Evolutionary conservation across 768 basidiomycete species (phyloP), one percentile per base, ranked within the genome.

Genomic region (Amanita inopinata): DNA sequence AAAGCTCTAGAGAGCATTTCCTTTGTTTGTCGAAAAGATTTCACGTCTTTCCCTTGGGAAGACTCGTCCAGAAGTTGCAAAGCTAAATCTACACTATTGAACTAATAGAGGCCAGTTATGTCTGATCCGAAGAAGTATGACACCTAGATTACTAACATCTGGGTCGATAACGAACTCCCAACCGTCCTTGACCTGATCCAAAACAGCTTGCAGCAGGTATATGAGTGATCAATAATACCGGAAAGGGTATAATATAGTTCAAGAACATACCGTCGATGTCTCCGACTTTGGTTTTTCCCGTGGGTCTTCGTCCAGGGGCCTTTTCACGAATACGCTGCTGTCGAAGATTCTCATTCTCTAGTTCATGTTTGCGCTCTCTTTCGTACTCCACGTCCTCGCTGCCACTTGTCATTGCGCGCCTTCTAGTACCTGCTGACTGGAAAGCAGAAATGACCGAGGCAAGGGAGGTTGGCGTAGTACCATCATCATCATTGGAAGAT

Each of bases 11-110:
- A 84, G 12, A 94, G 68, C 70, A 83, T 74, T 5, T 71, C 63
- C 60, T 89, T 91, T 3, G 86, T 84, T 32, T 70, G 62, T 22
- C 76, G 70, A 57, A 94, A 94, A 1, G 87, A 85, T 5, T 74
- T 66, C 54, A 89, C 78, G 50, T 81, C 77, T 56, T 82, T 85
- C 2, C 83, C 83, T 0, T 67, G 61, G 8, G 83, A 79, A 1
- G 78, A 76, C 31, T 80, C 73, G 50, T 92, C 88, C 18, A 99
- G 66, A 2, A 99, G 71, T 52, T 90, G 82, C 11, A 99, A 73
- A 3, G 96, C 93, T 27, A 98, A 71, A 54, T 93, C 85, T 24
- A 96, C 93, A 36, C 85, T 84, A 57, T 96, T 94, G 63, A 98
- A 99, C 82, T 92, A 53, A 39, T 35, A 45, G 30, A 33, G 23